A percentile compares a stretch with the other conserved stretches of the same genome.
Conservation (phyloP, 257 asterid genomes). For the Mentha longifolia region DNA sequence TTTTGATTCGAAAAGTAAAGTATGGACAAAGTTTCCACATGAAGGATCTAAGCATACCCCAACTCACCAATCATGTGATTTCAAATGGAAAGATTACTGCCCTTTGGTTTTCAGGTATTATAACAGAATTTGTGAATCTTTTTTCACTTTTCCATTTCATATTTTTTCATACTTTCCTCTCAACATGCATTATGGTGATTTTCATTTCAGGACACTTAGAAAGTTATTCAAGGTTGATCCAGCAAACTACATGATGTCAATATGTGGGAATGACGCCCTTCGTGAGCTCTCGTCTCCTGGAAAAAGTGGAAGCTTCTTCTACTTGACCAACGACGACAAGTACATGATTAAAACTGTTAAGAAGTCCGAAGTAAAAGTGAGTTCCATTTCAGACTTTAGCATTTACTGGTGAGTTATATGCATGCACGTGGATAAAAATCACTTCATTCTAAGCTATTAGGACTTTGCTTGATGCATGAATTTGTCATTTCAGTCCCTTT, state of each 20-base stretch:
- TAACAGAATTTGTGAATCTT: neutral
- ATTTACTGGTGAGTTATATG: constrained; percentile 18
- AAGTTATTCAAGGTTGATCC: constrained; percentile 90
- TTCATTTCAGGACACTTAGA: constrained; percentile 71
- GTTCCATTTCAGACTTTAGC: constrained; percentile 40
- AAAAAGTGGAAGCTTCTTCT: constrained; percentile 94
- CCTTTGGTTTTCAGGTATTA: constrained; percentile 85
- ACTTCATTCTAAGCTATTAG: neutral
- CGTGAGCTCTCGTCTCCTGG: constrained; percentile 98
- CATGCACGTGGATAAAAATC: neutral
- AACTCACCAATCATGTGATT: constrained; percentile 87
- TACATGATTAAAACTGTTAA: constrained; percentile 97
- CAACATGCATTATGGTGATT: neutral
- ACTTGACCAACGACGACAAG: constrained; percentile 85
- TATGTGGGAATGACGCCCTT: constrained; percentile 91
- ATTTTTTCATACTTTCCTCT: neutral
- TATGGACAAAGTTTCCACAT: constrained; percentile 85
- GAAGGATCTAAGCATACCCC: constrained; percentile 94
- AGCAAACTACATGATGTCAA: constrained; percentile 93
- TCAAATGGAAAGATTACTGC: constrained; percentile 94
- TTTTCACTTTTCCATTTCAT: neutral
- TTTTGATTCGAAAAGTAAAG: constrained; percentile 73
- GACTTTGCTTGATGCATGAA: neutral
- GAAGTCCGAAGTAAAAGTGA: constrained; percentile 92
- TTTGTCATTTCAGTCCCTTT: neutral